Evolutionary conservation across 768 basidiomycete genomes (phyloP), one percentile per base, ranked within the genome.

Genomic region (Naganishia randhawae): DNA sequence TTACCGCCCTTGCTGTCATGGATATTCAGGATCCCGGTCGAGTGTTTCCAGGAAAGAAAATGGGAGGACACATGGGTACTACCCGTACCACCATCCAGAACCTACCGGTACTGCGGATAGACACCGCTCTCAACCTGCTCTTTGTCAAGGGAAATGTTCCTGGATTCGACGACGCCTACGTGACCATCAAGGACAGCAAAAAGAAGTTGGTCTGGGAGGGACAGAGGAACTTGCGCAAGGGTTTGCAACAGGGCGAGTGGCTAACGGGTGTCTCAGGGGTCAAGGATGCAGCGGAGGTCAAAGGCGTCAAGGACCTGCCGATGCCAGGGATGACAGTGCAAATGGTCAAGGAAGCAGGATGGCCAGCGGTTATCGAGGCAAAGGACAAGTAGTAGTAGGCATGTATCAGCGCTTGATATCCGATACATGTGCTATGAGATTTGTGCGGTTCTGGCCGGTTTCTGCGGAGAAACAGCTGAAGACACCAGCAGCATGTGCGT

Each of bases 1-100:
- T 13, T 6, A 31, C 67, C 22, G 19, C 31, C 50, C 19, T 48
- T 35, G 32, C 42, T 17, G 8, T 13, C 50, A 25, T 32, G 50
- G 19, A 29, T 50, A 0, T 25, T 17, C 69, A 98, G 93, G 93
- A 96, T 75, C 95, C 96, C 29, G 96, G 96, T 53, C 87, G 96
- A 74, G 84, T 97, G 6, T 92, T 90, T 82, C 96, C 96, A 3
- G 96, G 96, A 41, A 96, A 93, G 83, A 98, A 97, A 83, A 97
- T 96, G 95, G 87, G 95, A 11, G 96, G 96, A 37, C 88, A 88
- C 27, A 87, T 97, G 84, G 96, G 96, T 57, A 89, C 87, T 66
- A 84, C 86, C 71, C 87, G 88, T 45, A 85, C 85, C 10, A 98
- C 95, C 9, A 84, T 85, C 16, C 92, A 95, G 75, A 98, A 97